A percentile compares a stretch with the other conserved stretches of the same genome.
These are phyloP conservation scores for Hymenoscyphus occultus DNA, from an alignment of 2,329 filamentous ascomycete species.

Conservation along the genomic window DNA sequence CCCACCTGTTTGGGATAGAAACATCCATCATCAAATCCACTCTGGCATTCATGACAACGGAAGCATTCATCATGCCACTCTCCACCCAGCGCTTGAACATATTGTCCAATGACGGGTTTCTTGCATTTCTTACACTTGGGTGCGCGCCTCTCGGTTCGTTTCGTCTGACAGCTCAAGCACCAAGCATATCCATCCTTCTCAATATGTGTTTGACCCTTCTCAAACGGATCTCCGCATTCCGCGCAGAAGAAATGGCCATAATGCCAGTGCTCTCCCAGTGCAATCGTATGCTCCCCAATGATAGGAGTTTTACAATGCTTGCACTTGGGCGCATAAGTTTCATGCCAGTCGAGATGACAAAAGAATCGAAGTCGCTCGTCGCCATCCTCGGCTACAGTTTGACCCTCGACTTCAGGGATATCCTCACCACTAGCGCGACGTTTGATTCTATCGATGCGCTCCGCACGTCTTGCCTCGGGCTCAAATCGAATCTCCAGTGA, in stretches of 20 bases:
- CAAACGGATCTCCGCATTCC: conserved; percentile 96
- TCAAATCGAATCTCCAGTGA: conserved; percentile 96
- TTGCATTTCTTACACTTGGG: conserved; percentile 86
- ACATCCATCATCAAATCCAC: conserved; percentile 62
- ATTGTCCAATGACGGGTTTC: conserved; percentile 81
- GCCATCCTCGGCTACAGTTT: conserved; percentile 67
- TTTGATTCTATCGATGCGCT: conserved; percentile 70
- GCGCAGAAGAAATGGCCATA: conserved; percentile 98
- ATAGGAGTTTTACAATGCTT: conserved; percentile 97
- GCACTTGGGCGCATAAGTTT: conserved; percentile 87
- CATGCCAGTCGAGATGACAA: conserved; percentile 98
- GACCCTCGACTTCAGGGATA: conserved; percentile 59
- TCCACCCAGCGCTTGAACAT: conserved; percentile 80
- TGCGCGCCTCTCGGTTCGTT: conserved; percentile 81
- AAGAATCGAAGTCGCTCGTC: conserved; percentile 80
- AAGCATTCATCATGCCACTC: conserved; percentile 97
- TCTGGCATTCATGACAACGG: conserved; percentile 64
- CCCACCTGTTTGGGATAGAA: conserved; percentile 58
- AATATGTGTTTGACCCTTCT: conserved; percentile 65
- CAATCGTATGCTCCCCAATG: conserved; percentile 89
- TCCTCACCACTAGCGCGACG: conserved; percentile 59
- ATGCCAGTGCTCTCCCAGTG: conserved; percentile 94
- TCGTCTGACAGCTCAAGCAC: conserved; percentile 91
- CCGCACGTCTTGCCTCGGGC: conserved; percentile 67
- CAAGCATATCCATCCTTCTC: conserved; percentile 98